A percentile compares a stretch with the other conserved stretches of the same genome.
phyloP scores from a whole-genome alignment of 441 rosid species.

The Manihot esculenta region DNA sequence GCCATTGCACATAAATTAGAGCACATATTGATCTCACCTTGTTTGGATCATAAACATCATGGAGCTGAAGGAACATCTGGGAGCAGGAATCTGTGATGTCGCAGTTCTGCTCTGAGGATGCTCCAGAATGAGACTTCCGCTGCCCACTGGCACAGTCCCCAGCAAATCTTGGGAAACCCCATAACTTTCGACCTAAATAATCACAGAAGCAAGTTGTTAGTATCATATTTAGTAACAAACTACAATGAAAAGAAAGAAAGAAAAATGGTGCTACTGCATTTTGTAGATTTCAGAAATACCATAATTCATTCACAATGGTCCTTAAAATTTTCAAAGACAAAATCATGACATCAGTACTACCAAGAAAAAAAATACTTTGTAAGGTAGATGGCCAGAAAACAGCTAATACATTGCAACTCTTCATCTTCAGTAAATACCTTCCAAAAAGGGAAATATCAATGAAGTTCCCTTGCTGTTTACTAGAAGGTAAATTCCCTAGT shows the following conservation, averaged over 20 bases:
- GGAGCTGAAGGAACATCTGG: constrained; percentile 93
- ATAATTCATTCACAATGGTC: neutral
- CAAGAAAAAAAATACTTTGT: neutral
- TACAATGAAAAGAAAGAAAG: neutral
- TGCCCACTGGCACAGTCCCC: constrained; percentile 85
- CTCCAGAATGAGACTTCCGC: constrained; percentile 52
- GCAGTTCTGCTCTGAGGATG: constrained; percentile 62
- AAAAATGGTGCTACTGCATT: neutral
- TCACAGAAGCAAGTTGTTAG: constrained; percentile 12
- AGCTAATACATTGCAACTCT: neutral
- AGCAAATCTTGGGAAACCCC: constrained; percentile 87
- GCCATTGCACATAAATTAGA: neutral
- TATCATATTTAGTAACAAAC: constrained; percentile 1
- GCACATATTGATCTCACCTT: constrained; percentile 43
- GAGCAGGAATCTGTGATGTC: constrained; percentile 89
- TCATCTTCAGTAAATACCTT: neutral
- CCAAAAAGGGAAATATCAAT: neutral
- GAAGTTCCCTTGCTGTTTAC: neutral
- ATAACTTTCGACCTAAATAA: constrained; percentile 68
- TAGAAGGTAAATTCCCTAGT: neutral
- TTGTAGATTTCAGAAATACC: neutral
- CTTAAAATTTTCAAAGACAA: neutral
- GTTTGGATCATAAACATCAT: constrained; percentile 92
- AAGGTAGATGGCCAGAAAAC: neutral
- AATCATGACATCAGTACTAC: neutral